Base-by-base conservation (phyloP, 129 eudicot species). In the Chrysanthemum lavandulifolium region DNA sequence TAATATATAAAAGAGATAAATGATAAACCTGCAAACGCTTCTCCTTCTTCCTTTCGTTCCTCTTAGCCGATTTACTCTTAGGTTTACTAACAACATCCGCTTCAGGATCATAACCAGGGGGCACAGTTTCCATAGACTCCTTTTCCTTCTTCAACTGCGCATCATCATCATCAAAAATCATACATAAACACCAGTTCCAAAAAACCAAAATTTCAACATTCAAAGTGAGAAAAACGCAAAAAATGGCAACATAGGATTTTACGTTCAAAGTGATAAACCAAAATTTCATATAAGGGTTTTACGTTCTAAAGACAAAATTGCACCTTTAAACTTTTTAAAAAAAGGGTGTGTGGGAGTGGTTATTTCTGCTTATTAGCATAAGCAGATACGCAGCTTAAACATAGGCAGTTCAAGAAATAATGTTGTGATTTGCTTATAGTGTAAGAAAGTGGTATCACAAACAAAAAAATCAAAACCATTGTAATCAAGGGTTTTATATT, bases 41-140 rank as follows among this genome's bases (percentile, higher is more conserved):
- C 69, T 90, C 99, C 79, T 90, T 90, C 86, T 90, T 94, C 18
- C 97, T 77, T 75, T 94, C 97, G 69, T 94, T 94, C 83, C 99
- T 82, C 79, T 94, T 94, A 6, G 96, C 97, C 14, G 97, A 73
- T 80, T 94, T 90, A 69, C 89, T 82, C 89, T 94, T 94, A 1
- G 98, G 86, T 69, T 94, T 94, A 78, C 61, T 56, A 55, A 78
- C 73, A 13, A 76, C 78, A 57, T 80, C 91, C 61, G 62, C 62
- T 62, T 29, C 89, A 48, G 85, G 88, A 72, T 94, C 96, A 61
- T 79, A 94, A 36, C 98, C 98, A 15, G 98, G 98, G 13, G 98
- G 98, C 55, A 83, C 85, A 13, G 63, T 84, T 54, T 82, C 92
- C 52, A 54, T 15, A 4, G 91, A 76, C 77, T 80, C 88, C 86